phyloP scores from a whole-genome alignment of 2,329 filamentous ascomycete species.

The Elsinoe arachidis region DNA sequence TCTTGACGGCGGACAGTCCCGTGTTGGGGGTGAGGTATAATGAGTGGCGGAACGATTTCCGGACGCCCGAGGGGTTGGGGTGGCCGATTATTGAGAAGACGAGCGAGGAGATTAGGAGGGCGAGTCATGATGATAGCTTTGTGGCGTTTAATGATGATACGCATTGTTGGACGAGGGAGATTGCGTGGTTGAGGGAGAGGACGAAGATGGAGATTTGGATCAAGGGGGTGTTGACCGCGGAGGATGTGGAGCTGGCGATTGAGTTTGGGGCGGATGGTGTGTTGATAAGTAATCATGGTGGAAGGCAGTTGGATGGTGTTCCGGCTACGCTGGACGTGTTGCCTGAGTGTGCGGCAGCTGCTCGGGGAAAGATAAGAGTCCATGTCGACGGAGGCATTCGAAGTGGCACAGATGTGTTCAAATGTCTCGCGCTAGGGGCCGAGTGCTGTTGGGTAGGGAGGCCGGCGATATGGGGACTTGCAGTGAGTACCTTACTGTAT shows the following conservation, averaged over 20 bases:
- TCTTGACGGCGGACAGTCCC: constrained; percentile 48
- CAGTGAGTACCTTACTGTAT: constrained; percentile 25
- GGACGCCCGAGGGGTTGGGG: constrained; percentile 22
- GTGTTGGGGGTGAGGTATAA: constrained; percentile 46
- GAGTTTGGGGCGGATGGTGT: constrained; percentile 32
- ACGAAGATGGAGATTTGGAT: constrained; percentile 44
- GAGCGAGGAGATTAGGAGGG: constrained; percentile 20
- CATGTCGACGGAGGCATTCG: constrained; percentile 54
- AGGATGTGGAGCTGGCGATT: constrained; percentile 39
- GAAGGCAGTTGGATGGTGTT: constrained; percentile 49
- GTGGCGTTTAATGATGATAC: constrained; percentile 23
- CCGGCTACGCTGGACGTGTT: constrained; percentile 45
- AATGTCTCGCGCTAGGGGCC: constrained; percentile 46
- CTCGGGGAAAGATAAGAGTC: constrained; percentile 44
- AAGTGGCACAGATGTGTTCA: constrained; percentile 50
- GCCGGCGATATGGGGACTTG: constrained; percentile 43
- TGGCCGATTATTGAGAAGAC: constrained; percentile 24
- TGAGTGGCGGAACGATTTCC: constrained; percentile 46
- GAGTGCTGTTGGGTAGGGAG: constrained; percentile 43
- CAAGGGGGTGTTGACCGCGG: constrained; percentile 31
- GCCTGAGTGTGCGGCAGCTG: constrained; percentile 31
- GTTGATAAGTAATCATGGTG: constrained; percentile 51
- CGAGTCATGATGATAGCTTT: constrained; percentile 25
- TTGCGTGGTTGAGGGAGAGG: constrained; percentile 40
- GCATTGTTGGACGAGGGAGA: constrained; percentile 21